Base-by-base conservation (phyloP, 1,284 basidiomycete genomes). In the Veloporphyrellus conicus region DNA sequence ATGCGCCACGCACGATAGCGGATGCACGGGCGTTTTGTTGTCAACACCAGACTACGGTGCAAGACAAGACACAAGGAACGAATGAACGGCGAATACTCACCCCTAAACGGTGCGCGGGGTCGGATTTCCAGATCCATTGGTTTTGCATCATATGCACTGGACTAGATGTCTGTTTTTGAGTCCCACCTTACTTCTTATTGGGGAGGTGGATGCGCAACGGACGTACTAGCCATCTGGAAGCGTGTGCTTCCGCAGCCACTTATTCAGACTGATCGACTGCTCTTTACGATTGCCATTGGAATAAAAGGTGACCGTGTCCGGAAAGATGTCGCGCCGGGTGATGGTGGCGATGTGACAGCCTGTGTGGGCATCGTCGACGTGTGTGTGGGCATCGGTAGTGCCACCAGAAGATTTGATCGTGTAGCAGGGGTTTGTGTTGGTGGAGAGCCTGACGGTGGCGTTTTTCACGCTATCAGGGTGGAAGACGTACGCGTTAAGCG, bases 181-280 rank as follows among this genome's bases (percentile, higher is more conserved):
- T 23, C 14, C 12, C 14, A 4, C 12, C 27, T n/a, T n/a, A n/a
- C n/a, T 25, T 31, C 14, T 14, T 14, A 14, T 31, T 14, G n/a
- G n/a, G n/a, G n/a, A n/a, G n/a, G n/a, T 10, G 11, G 28, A n/a
- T 14, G 12, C 22, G 4, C 27, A 27, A n/a, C 19, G 32, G 55
- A 4, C 12, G 29, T 11, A 31, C 54, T 16, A 42, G 25, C 54
- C 47, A 14, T 47, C 34, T 16, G 41, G 40, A 15, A 49, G 42
- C 33, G 40, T 54, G 23, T 32, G 25, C 29, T 45, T 53, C 29
- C 37, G 41, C 23, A 56, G 34, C 55, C 54, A 57, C 31, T 54
- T 59, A 18, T 37, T 43, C 20, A 57, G 9, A 18, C 33, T 42
- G 40, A 48, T 33, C 6, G 50, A 29, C 15, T 48, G 31, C 2